These are phyloP conservation scores for Populus alba DNA, from an alignment of 345 rosid species.

Conservation along the genomic window DNA sequence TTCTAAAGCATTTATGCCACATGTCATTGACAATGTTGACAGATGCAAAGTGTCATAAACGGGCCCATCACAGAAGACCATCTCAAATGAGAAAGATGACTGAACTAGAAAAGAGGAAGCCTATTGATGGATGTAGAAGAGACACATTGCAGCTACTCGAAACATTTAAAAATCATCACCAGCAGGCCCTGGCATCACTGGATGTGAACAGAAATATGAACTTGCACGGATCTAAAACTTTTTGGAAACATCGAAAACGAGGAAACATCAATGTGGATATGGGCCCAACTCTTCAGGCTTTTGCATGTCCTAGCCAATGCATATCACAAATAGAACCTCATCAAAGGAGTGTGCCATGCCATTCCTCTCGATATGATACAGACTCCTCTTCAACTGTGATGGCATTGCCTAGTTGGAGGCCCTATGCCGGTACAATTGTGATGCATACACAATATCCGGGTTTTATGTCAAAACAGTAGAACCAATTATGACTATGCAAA, in stretches of 20 bases:
- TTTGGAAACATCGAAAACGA: constrained; percentile 22
- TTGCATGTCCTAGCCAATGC: constrained; percentile 13
- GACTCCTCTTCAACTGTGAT: constrained; percentile 29
- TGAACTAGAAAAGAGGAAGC: constrained; percentile 26
- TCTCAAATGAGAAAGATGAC: constrained; percentile 24
- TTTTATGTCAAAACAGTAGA: constrained; percentile 24
- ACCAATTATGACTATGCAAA: constrained; percentile 14
- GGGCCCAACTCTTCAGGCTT: constrained; percentile 21
- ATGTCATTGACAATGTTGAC: constrained; percentile 14
- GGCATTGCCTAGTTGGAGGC: constrained; percentile 29
- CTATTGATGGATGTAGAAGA: constrained; percentile 11
- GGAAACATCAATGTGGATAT: constrained; percentile 12
- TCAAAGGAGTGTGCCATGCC: constrained; percentile 18
- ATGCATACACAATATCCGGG: constrained; percentile 25
- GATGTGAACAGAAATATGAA: constrained; percentile 12
- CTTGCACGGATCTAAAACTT: constrained; percentile 19
- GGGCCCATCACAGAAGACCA: constrained; percentile 27
- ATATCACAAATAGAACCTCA: constrained; percentile 20
- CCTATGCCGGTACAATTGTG: constrained; percentile 2
- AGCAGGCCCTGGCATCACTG: constrained; percentile 15
- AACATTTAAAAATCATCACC: constrained; percentile 21
- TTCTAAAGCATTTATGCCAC: not conserved
- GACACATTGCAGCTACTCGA: constrained; percentile 1
- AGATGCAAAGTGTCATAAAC: constrained; percentile 42
- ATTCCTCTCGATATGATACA: constrained; percentile 13